Percentiles rank a stretch among this genome's conserved stretches.
Evolutionary conservation across 2,329 filamentous ascomycete genomes (phyloP).

Genomic region (Nemania serpens): DNA sequence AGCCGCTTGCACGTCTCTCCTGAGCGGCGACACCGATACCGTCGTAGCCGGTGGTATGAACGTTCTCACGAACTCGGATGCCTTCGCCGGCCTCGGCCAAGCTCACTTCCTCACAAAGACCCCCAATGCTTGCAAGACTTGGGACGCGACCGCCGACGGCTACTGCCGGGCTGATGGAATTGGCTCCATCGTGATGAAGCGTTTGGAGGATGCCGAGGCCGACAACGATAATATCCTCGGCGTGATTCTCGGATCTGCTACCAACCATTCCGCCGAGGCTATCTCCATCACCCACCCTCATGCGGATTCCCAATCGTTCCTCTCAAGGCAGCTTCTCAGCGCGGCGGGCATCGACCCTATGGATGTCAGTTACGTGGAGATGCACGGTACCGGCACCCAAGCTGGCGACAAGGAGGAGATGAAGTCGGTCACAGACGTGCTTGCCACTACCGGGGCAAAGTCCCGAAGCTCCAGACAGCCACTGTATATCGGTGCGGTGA

Average conservation of each 20-base stretch:
- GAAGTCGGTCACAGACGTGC: slow-evolving; percentile 63
- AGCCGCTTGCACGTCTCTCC: slow-evolving; percentile 59
- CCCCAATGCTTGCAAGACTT: slow-evolving; percentile 50
- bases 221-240: slow-evolving; percentile 50
- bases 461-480: slow-evolving; percentile 38
- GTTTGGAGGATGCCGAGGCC: slow-evolving; percentile 43
- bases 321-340: slow-evolving; percentile 62
- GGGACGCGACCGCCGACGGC: slow-evolving; percentile 51
- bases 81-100: slow-evolving; percentile 64
- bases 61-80: slow-evolving; percentile 67
- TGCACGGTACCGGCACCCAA: slow-evolving; percentile 74
- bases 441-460: slow-evolving; percentile 45
- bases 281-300: slow-evolving; percentile 75
- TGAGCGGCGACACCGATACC: slow-evolving; percentile 65
- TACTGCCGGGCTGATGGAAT: slow-evolving; percentile 44
- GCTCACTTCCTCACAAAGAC: slow-evolving; percentile 62
- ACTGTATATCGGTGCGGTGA: slow-evolving; percentile 53
- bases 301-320: slow-evolving; percentile 62
- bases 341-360: slow-evolving; percentile 59
- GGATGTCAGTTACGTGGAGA: slow-evolving; percentile 66
- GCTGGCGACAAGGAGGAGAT: slow-evolving; percentile 71
- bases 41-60: slow-evolving; percentile 67
- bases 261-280: slow-evolving; percentile 73
- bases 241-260: slow-evolving; percentile 51
- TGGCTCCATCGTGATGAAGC: slow-evolving; percentile 31